Percentiles rank a stretch among this genome's conserved stretches.
Evolutionary conservation across 2,329 filamentous ascomycete genomes (phyloP).

Genomic region (Colletotrichum musicola): DNA sequence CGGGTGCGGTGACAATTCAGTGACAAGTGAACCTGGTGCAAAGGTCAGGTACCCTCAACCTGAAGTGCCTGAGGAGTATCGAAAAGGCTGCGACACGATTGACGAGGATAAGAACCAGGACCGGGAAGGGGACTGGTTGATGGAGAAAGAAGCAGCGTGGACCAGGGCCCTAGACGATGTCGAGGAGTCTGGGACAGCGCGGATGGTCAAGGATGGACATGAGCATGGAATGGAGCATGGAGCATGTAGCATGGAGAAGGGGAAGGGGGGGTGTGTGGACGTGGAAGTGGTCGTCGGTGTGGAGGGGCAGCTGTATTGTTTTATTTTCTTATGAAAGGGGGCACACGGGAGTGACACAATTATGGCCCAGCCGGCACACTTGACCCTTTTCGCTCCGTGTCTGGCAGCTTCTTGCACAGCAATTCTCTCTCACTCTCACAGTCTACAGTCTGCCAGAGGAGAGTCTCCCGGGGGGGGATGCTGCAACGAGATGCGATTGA

Average conservation of each 20-base stretch:
- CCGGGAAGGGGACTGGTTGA: conserved; percentile 12
- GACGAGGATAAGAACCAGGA: conserved; percentile 19
- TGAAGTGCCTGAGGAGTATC: background rate
- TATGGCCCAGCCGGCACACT: conserved; percentile 29
- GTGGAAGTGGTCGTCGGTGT: background rate
- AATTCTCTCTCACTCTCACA: background rate
- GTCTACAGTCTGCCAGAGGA: background rate
- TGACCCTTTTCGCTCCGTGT: conserved; percentile 9
- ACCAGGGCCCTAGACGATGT: conserved; percentile 28
- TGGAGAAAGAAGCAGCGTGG: conserved; percentile 24
- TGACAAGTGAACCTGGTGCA: conserved; percentile 28
- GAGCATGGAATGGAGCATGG: conserved; percentile 17
- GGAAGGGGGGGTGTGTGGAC: background rate
- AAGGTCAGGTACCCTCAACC: background rate
- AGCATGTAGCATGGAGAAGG: conserved; percentile 7
- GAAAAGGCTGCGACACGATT: conserved; percentile 28
- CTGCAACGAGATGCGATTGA: conserved; percentile 29
- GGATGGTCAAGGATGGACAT: conserved; percentile 21
- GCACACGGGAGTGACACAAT: conserved; percentile 38
- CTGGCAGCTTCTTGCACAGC: too few relatives aligned
- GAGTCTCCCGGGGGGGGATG: background rate
- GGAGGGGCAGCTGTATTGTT: conserved; percentile 34
- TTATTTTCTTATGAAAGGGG: conserved; percentile 40
- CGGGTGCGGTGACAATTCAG: conserved; percentile 35
- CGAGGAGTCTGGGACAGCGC: conserved; percentile 16